Percentiles rank a stretch among this genome's conserved stretches.
These are phyloP conservation scores for Myxozyma kluyveri DNA, from an alignment of 805 yeast genomes.

Conservation along the genomic window DNA sequence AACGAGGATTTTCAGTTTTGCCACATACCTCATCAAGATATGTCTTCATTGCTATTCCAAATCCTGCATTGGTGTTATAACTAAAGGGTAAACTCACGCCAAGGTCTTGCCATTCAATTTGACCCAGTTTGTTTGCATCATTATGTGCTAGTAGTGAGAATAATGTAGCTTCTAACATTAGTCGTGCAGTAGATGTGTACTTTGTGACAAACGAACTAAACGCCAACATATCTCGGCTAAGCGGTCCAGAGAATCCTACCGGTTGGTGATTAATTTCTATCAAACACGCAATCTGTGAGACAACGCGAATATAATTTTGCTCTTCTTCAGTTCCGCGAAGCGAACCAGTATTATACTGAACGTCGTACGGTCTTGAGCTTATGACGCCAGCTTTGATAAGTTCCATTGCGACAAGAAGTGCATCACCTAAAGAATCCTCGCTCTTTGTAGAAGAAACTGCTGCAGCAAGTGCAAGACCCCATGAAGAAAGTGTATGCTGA, in stretches of 20 bases:
- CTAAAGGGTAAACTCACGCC: slow-evolving; percentile 58
- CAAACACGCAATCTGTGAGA: slow-evolving; percentile 51
- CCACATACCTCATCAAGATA: slow-evolving; percentile 45
- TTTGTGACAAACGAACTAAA: slow-evolving; percentile 64
- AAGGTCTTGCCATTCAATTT: slow-evolving; percentile 57
- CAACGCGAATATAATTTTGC: slow-evolving; percentile 41
- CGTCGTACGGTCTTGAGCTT: slow-evolving; percentile 37
- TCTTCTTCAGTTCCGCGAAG: slow-evolving; percentile 36
- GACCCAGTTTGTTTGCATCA: slow-evolving; percentile 55
- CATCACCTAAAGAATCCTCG: slow-evolving; percentile 38
- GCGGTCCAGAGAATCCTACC: slow-evolving; percentile 62
- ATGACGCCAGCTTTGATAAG: slow-evolving; percentile 32
- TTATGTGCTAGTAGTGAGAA: slow-evolving; percentile 54
- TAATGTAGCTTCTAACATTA: slow-evolving; percentile 52
- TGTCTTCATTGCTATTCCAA: slow-evolving; percentile 59
- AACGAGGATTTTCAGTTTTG: slow-evolving; percentile 18
- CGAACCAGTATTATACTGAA: slow-evolving; percentile 40
- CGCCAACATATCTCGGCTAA: slow-evolving; percentile 62
- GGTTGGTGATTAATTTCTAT: slow-evolving; percentile 51
- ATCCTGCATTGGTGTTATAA: slow-evolving; percentile 56
- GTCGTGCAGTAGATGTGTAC: slow-evolving; percentile 50
- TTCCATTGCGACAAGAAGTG: slow-evolving; percentile 32
- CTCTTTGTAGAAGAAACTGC: slow-evolving; percentile 41
- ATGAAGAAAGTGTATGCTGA: slow-evolving; percentile 27
- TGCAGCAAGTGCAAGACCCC: slow-evolving; percentile 54